Base-by-base conservation (phyloP, 345 rosid genomes). In the Bruguiera sexangula region DNA sequence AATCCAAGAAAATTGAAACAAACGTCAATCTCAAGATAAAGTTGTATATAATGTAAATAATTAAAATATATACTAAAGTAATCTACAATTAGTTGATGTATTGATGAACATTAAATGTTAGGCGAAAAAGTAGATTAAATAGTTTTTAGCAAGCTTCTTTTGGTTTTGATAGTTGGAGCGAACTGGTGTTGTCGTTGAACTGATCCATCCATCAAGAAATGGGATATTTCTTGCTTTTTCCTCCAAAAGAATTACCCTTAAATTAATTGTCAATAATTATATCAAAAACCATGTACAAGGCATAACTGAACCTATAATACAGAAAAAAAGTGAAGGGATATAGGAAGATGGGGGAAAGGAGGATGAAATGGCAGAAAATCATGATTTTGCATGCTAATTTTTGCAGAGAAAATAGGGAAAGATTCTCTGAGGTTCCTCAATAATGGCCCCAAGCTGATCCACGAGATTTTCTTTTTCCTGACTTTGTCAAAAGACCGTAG, bases 101-200 rank as follows among this genome's bases (percentile, higher is more conserved):
- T 34, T 34, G 37, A 34, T 34, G 37, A 34, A 34, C 37, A 34
- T 34, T 34, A 34, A 34, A 34, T 34, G 37, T 34, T 34, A 34
- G 37, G 37, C 37, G 37, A 34, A 34, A 55, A 56, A 20, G 60
- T 21, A 8, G 30, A 24, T 22, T 56, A 24, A 19, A 34, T 29
- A 32, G 36, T 19, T n/a, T 21, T 2, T 27, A 18, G 53, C 32
- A 30, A 53, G 69, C 64, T 70, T 71, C n/a, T 5, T 76, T 65
- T 67, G 32, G 82, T 69, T 79, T 62, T n/a, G 79, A 84, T 79
- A 69, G 90, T 81, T 83, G 84, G n/a, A 85, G 85, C 83, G 67
- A 83, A 85, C 80, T 69, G 36, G 3, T 58, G 69, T 39, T 81
- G 83, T 75, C 64, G 91, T 82, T 87, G 77, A 87, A 71, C 91